Conservation (phyloP, 805 yeast genomes). For the Wickerhamiella allomyrinae region DNA sequence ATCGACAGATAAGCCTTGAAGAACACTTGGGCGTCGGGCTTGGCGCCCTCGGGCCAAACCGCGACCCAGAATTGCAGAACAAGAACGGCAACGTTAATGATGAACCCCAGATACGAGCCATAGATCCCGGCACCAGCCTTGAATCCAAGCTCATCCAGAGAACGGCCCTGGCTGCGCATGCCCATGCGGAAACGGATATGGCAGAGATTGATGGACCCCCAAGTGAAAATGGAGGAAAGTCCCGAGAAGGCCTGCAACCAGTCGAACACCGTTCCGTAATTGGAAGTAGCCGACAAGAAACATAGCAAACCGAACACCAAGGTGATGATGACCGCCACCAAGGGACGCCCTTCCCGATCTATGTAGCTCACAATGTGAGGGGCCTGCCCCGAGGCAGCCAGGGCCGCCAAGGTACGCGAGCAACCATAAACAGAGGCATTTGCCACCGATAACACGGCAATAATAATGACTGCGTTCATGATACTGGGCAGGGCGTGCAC, state of each 20-base stretch:
- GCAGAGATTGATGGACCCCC: conserved; percentile 46
- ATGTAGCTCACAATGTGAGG: conserved; percentile 46
- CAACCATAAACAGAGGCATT: conserved; percentile 58
- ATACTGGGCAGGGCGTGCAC: conserved; percentile 49
- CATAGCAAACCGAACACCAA: conserved; percentile 41
- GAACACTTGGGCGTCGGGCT: conserved; percentile 28
- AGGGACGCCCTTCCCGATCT: conserved; percentile 55
- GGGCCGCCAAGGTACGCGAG: conserved; percentile 49
- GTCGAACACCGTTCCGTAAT: conserved; percentile 41
- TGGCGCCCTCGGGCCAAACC: conserved; percentile 35
- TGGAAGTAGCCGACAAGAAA: conserved; percentile 40
- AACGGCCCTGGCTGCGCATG: conserved; percentile 37
- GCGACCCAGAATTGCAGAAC: conserved; percentile 59
- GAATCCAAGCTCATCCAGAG: conserved; percentile 42
- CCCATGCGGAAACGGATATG: conserved; percentile 56
- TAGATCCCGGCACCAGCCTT: conserved; percentile 42
- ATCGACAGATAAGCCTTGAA: conserved; percentile 41
- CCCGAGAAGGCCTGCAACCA: conserved; percentile 59
- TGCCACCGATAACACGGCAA: conserved; percentile 57
- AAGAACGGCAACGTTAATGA: conserved; percentile 37
- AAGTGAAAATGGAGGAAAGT: conserved; percentile 44
- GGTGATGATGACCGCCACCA: conserved; percentile 39
- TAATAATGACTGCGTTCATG: conserved; percentile 52
- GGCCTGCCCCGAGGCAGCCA: conserved; percentile 50
- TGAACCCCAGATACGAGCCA: conserved; percentile 45